Conservation (phyloP, 2,329 filamentous ascomycete species). For the Fusarium phyllophilum region DNA sequence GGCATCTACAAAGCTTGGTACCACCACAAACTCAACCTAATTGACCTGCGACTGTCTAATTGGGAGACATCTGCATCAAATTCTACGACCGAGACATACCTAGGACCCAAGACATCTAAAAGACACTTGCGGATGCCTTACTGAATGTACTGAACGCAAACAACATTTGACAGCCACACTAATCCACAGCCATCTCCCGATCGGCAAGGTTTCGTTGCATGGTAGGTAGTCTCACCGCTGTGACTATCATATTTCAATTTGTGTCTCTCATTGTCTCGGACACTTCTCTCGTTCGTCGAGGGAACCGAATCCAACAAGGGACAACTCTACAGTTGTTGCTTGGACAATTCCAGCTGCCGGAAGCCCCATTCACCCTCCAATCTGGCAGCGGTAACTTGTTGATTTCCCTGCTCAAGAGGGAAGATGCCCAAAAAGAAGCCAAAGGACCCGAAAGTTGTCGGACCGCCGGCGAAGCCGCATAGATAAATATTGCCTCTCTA, state of each 20-base stretch:
- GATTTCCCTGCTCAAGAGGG: not conserved
- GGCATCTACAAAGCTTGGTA: not conserved
- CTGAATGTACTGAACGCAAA: not conserved
- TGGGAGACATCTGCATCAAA: slow-evolving; percentile 16
- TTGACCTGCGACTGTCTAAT: not conserved
- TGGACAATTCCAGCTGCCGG: slow-evolving; percentile 26
- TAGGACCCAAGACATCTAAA: slow-evolving; percentile 5
- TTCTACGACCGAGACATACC: slow-evolving; percentile 17
- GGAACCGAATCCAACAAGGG: slow-evolving; percentile 3
- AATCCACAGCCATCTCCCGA: not conserved
- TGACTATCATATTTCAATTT: not conserved
- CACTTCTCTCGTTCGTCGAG: slow-evolving; percentile 19
- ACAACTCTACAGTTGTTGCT: slow-evolving; percentile 3
- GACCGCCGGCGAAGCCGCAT: slow-evolving; percentile 9
- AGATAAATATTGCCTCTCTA: not conserved
- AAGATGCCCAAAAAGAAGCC: not conserved
- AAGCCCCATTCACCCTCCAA: not conserved
- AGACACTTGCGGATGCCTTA: not conserved
- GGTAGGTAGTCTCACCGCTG: not conserved
- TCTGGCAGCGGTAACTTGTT: not conserved
- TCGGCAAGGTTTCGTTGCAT: not conserved
- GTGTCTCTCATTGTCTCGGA: slow-evolving; percentile 21
- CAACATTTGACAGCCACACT: not conserved
- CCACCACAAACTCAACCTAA: not conserved
- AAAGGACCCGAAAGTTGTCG: slow-evolving; percentile 31